phyloP scores from a whole-genome alignment of 2,329 filamentous ascomycete species.

The Arthrobotrys pseudoclavata region DNA sequence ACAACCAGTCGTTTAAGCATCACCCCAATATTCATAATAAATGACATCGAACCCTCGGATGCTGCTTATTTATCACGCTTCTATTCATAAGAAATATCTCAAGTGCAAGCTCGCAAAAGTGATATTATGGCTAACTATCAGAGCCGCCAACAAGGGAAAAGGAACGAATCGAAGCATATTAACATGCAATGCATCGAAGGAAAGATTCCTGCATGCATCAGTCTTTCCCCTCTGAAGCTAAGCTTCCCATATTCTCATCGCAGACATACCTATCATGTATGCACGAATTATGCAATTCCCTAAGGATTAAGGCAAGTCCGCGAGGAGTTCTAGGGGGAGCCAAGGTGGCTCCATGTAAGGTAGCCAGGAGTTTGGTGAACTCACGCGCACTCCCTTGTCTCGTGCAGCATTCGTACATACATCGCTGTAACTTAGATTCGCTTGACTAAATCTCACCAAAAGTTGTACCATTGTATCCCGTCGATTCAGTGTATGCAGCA shows the following conservation, averaged over 20 bases:
- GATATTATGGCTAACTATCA: conserved; percentile 35
- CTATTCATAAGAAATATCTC: conserved; percentile 27
- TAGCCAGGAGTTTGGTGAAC: conserved; percentile 28
- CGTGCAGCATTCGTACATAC: conserved; percentile 18
- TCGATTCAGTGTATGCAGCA: conserved; percentile 42
- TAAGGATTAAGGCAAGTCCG: conserved; percentile 16
- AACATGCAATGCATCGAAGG: conserved; percentile 47
- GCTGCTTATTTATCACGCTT: conserved; percentile 15
- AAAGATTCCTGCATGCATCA: conserved; percentile 43
- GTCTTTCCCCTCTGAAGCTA: conserved; percentile 17
- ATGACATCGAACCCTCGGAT: not conserved
- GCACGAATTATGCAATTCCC: conserved; percentile 57
- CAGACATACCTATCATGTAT: conserved; percentile 32
- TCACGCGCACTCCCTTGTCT: conserved; percentile 19
- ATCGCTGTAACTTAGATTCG: conserved; percentile 46
- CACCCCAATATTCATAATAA: conserved; percentile 16
- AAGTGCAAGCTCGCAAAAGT: conserved; percentile 22
- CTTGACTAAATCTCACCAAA: conserved; percentile 40
- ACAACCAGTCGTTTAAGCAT: conserved; percentile 48
- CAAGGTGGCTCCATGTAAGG: conserved; percentile 28
- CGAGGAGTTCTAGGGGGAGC: conserved; percentile 27
- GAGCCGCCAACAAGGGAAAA: conserved; percentile 2
- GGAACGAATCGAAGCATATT: not conserved
- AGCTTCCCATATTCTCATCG: conserved; percentile 37
- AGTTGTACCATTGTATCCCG: conserved; percentile 34